These are phyloP conservation scores for Penicillium sp. DNA, from an alignment of 2,329 filamentous ascomycete species.

Conservation along the genomic window DNA sequence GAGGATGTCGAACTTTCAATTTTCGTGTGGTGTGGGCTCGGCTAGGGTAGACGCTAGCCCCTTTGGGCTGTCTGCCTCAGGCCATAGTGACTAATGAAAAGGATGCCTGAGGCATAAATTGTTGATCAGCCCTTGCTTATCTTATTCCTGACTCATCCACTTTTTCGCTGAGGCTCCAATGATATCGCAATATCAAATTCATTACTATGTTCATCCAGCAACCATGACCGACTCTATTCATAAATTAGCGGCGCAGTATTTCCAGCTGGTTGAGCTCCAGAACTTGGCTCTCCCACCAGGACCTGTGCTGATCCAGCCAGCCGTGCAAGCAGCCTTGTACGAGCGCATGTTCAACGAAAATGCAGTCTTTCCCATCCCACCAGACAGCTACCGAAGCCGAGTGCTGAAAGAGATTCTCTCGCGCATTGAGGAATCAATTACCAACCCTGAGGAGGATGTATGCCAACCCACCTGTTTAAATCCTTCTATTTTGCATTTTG, in stretches of 20 bases:
- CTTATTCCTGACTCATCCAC: constrained; percentile 8
- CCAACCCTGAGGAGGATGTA: constrained; percentile 86
- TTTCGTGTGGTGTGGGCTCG: constrained; percentile 44
- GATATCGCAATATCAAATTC: constrained; percentile 8
- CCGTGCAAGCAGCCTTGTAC: constrained; percentile 67
- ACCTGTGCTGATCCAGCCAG: constrained; percentile 56
- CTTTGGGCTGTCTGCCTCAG: constrained; percentile 15
- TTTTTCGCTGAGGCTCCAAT: constrained; percentile 8
- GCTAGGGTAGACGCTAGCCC: constrained; percentile 39
- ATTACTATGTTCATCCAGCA: neutral
- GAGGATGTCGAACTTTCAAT: constrained; percentile 37
- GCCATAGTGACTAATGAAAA: neutral
- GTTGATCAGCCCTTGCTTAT: neutral
- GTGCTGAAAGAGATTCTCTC: constrained; percentile 71
- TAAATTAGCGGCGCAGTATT: constrained; percentile 64
- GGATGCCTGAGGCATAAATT: constrained; percentile 3
- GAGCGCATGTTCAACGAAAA: constrained; percentile 63
- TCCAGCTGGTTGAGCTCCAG: constrained; percentile 67
- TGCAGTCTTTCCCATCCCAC: constrained; percentile 57
- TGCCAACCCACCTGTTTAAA: constrained; percentile 17
- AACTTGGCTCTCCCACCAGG: constrained; percentile 63
- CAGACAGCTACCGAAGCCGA: constrained; percentile 66
- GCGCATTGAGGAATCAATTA: constrained; percentile 70
- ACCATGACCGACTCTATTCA: constrained; percentile 28
- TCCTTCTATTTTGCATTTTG: constrained; percentile 12